phyloP scores from a whole-genome alignment of 345 rosid genomes.

The Psidium guajava region DNA sequence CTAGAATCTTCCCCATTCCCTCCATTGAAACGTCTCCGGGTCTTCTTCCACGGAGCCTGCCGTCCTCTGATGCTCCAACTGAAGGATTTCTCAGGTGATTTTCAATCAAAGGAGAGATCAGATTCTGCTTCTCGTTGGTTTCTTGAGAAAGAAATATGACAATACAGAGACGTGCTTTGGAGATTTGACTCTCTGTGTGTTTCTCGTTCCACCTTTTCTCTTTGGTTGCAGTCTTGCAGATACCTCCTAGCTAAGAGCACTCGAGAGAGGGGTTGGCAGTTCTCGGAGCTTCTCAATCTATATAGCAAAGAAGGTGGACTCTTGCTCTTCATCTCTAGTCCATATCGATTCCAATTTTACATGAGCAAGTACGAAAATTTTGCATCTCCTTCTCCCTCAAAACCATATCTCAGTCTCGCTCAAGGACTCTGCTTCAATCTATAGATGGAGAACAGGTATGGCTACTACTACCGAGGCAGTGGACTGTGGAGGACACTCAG shows the following conservation, averaged over 20 bases:
- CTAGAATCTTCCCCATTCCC: neutral
- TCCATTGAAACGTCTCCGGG: neutral
- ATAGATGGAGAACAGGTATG: slow-evolving; percentile 10
- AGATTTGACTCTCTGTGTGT: neutral
- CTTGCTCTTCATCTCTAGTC: neutral
- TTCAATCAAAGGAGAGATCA: neutral
- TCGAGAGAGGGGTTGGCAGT: neutral
- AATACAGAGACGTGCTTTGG: neutral
- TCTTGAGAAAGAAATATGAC: neutral
- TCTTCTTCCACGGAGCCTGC: neutral
- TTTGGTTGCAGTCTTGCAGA: neutral
- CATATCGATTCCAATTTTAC: neutral
- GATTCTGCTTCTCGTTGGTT: neutral
- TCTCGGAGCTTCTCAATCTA: neutral
- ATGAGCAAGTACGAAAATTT: neutral
- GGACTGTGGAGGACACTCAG: slow-evolving; percentile 22
- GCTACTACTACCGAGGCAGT: slow-evolving; percentile 8
- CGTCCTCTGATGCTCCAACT: neutral
- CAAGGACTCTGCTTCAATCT: neutral
- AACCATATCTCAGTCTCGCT: neutral
- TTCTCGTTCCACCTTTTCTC: neutral
- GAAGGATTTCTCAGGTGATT: neutral
- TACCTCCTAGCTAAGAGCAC: neutral
- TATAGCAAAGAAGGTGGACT: neutral
- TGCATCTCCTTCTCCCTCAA: neutral